A percentile compares a stretch with the other conserved stretches of the same genome.
Conservation (phyloP, 2,329 filamentous ascomycete genomes). For the Blumeria hordei region DNA sequence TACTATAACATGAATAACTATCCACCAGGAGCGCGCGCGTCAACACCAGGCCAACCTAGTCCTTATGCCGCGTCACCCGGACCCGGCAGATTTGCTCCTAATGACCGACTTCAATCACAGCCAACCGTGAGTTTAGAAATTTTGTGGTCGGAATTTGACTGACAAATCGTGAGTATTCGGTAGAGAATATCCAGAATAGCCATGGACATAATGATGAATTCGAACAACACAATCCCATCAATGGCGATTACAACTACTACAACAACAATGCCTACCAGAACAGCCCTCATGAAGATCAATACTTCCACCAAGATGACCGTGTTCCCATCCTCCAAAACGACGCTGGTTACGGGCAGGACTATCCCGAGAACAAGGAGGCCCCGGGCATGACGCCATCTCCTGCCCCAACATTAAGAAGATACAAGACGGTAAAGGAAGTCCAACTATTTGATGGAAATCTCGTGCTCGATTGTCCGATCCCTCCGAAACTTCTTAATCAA, state of each 20-base stretch:
- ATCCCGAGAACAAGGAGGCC: conserved; percentile 21
- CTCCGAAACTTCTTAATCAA: conserved; percentile 53
- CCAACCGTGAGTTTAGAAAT: conserved; percentile 41
- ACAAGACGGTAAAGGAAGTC: conserved; percentile 99
- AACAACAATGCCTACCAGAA: conserved; percentile 66
- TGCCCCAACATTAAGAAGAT: conserved; percentile 47
- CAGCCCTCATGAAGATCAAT: conserved; percentile 12
- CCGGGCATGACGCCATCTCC: conserved; percentile 23
- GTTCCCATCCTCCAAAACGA: conserved; percentile 46
- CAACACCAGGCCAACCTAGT: conserved; percentile 52
- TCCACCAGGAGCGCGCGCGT: conserved; percentile 31
- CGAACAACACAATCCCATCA: conserved; percentile 25
- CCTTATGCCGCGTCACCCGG: conserved; percentile 15
- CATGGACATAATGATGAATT: conserved; percentile 38
- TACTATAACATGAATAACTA: conserved; percentile 36
- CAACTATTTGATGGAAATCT: conserved; percentile 89
- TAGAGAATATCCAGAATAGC: conserved; percentile 39
- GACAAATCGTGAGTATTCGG: conserved; percentile 31
- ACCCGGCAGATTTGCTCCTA: conserved; percentile 28
- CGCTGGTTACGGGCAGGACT: conserved; percentile 31
- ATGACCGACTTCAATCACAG: conserved; percentile 60
- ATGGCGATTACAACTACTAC: conserved; percentile 32
- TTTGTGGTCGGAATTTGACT: conserved; percentile 1
- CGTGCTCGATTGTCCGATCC: conserved; percentile 88
- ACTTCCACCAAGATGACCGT: conserved; percentile 36